Evolutionary conservation across 495 filamentous ascomycete genomes (phyloP), one percentile per base, ranked within the genome.

Genomic region (Patellaria atrata): DNA sequence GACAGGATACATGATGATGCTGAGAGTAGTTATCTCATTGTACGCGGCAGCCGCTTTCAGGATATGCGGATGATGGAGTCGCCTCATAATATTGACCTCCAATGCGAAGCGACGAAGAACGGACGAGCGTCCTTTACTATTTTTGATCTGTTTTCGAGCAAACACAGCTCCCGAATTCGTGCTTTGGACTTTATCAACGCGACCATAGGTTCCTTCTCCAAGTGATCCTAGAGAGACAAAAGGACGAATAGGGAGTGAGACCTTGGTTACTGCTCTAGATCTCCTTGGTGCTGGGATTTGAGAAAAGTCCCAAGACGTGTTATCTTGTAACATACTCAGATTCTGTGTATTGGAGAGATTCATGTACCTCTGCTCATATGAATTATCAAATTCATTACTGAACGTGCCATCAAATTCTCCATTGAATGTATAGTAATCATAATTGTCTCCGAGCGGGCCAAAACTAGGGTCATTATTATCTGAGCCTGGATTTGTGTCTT

Each of bases 61-160:
- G 24, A 45, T 40, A 32, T 45, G 43, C 8, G 37, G 43, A 33
- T 45, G 43, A 1, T n/a, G 18, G 18, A 45, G 16, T 3, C 30
- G 14, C 27, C 33, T 40, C 32, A 40, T 21, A 16, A 45, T 40
- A 16, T 40, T 22, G 2, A 45, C 28, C 21, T 45, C 43, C 21
- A 13, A 11, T 11, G 10, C 8, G n/a, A 41, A 27, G 14, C 23
- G 23, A 17, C 13, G 5, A 22, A 36, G 37, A 10, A 18, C 16
- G 21, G 41, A 35, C 6, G 9, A n/a, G n/a, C n/a, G n/a, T n/a
- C n/a, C n/a, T n/a, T n/a, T n/a, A n/a, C n/a, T 10, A 3, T 5
- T 22, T 8, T 22, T 7, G 19, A 12, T 23, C 16, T 27, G 18
- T 17, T 45, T 45, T 6, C 43, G 30, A 11, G 43, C 43, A 27